Base-by-base conservation (phyloP, 306 rosid genomes). In the Morella rubra region DNA sequence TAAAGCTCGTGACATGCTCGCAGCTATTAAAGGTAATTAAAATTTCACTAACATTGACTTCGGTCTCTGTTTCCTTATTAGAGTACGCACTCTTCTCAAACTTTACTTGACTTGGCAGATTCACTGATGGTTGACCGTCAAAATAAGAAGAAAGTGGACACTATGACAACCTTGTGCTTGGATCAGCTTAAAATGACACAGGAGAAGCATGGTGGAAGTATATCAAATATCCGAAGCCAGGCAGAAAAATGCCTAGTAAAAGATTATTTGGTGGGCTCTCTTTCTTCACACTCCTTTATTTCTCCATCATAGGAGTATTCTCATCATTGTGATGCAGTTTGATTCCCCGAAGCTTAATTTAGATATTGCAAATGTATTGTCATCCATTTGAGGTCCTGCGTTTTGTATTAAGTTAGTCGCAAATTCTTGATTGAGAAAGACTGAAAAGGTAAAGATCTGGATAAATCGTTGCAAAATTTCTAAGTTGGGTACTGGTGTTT, bases 111-210 rank as follows among this genome's bases (percentile, higher is more conserved):
- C 47, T 22, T 47, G 50, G 76, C 90, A 94, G 98, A 79, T 82
- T 85, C 96, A 15, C 74, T 85, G 20, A 42, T n/a, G 80, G 32
- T 86, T 79, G 98, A 94, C 80, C 84, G 75, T 42, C 89, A 82
- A 79, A 87, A 86, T 70, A 90, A 87, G 86, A 87, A 78, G 89
- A 89, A 86, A 85, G 79, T 91, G 20, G 97, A 91, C 74, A 82
- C 86, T 19, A 78, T 86, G 82, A 84, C 87, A 2, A 49, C 84
- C 32, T 71, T n/a, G 32, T 85, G 84, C 87, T 73, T 82, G 79
- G 89, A 86, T 73, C 84, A 85, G 73, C 91, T 94, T 71, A 81
- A 60, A 58, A 82, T 89, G 59, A 81, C 80, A 13, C 88, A 86
- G 83, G 87, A 84, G 20, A 79, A 83, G 74, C 97, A 91, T 65